Evolutionary conservation across 2,329 filamentous ascomycete genomes (phyloP).

Genomic region (Sphaerulina populicola): DNA sequence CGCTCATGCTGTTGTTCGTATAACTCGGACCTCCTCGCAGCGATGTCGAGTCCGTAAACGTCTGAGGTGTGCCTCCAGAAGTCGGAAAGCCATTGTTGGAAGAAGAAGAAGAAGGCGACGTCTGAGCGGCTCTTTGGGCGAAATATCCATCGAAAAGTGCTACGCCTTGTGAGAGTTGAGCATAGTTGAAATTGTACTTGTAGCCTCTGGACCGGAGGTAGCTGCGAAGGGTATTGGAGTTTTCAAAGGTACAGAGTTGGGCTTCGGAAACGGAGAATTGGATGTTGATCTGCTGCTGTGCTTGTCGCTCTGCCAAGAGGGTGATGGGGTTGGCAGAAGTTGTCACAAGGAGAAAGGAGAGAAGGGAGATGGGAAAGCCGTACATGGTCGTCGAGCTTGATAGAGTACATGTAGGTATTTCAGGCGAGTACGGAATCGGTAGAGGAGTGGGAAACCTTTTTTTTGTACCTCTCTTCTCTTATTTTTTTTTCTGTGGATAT

Average conservation of each 20-base stretch:
- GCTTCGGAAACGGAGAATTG: constrained; percentile 9
- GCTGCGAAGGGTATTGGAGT: constrained; percentile 6
- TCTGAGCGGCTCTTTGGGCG: constrained; percentile 5
- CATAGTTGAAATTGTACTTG: constrained; percentile 13
- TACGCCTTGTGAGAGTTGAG: constrained; percentile 9
- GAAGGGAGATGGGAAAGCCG: not conserved
- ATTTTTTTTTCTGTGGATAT: not conserved
- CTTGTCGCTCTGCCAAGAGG: constrained; percentile 3
- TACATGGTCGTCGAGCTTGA: not conserved
- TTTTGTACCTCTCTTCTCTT: too few species aligned
- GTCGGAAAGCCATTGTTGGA: constrained; percentile 10
- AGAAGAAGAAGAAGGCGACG: not conserved
- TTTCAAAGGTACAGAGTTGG: constrained; percentile 10
- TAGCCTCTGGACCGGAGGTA: constrained; percentile 9
- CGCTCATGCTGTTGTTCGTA: constrained; percentile 11
- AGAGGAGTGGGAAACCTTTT: too few species aligned
- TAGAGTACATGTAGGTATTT: too few species aligned
- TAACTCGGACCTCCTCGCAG: constrained; percentile 10
- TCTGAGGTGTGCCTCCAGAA: constrained; percentile 4
- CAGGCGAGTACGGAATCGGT: not conserved
- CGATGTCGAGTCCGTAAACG: constrained; percentile 7
- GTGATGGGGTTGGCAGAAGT: constrained; percentile 1
- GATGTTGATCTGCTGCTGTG: constrained; percentile 8
- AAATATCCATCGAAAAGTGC: constrained; percentile 9
- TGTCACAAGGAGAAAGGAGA: constrained; percentile 1